A percentile compares a stretch with the other conserved stretches of the same genome.
These are phyloP conservation scores for Furcasterigmium furcatum DNA, from an alignment of 2,329 filamentous ascomycete genomes.

Conservation along the genomic window DNA sequence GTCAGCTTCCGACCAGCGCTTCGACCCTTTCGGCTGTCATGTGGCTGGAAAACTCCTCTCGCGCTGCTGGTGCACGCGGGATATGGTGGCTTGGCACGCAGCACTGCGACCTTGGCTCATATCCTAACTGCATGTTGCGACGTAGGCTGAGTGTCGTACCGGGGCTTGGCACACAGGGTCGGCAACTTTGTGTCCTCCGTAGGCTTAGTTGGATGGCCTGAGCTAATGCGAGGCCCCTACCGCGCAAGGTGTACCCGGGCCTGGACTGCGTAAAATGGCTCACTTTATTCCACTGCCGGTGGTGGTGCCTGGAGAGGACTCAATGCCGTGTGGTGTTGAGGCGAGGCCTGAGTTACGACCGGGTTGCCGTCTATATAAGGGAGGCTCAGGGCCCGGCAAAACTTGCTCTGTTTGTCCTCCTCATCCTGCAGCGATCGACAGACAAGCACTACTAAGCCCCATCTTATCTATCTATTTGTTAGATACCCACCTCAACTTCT, in stretches of 20 bases:
- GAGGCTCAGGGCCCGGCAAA: too few species aligned
- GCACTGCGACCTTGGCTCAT: not conserved
- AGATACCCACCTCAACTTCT: constrained; percentile 11
- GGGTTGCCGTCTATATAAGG: too few species aligned
- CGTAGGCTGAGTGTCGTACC: not conserved
- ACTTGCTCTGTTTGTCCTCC: too few species aligned
- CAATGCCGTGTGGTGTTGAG: not conserved
- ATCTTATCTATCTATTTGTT: too few species aligned
- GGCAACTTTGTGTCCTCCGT: not conserved
- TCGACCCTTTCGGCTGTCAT: not conserved
- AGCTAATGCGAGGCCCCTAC: not conserved
- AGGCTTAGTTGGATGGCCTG: not conserved
- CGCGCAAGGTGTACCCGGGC: not conserved
- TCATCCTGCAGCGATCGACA: too few species aligned
- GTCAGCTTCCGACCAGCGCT: not conserved
- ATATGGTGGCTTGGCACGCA: not conserved
- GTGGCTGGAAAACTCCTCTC: not conserved
- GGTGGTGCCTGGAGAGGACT: not conserved
- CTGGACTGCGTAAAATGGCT: not conserved
- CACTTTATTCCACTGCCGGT: too few species aligned
- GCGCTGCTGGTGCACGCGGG: not conserved
- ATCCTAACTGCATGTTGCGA: not conserved
- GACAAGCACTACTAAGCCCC: too few species aligned
- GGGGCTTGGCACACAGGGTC: not conserved
- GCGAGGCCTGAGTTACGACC: not conserved